Percentiles rank a stretch among this genome's conserved stretches.
Conservation (phyloP, 371 early-diverging fungal genomes). For the Parasitella parasitica region DNA sequence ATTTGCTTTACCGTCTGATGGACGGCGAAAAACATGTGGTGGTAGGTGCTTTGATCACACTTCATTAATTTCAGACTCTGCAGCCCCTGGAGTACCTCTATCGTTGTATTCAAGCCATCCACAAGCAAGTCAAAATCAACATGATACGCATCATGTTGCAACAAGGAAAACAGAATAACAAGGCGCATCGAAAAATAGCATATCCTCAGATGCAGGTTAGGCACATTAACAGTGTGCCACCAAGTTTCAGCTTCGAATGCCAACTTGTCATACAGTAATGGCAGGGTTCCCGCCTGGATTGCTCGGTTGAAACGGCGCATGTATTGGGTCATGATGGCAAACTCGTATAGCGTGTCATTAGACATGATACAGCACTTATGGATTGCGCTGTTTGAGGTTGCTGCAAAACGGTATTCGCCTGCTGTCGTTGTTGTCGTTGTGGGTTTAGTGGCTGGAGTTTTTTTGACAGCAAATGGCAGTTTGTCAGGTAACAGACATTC, state of each 20-base stretch:
- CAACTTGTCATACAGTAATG: constrained; percentile 15
- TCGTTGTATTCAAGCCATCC: constrained; percentile 32
- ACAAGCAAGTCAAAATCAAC: constrained; percentile 22
- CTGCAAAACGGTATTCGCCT: no score
- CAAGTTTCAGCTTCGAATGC: constrained; percentile 8
- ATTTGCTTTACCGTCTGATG: constrained; percentile 35
- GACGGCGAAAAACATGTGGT: constrained; percentile 51
- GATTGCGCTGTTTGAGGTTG: not conserved
- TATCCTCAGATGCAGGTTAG: constrained; percentile 27
- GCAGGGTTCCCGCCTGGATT: constrained; percentile 22
- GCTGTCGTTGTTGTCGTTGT: not conserved
- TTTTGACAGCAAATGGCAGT: constrained; percentile 14
- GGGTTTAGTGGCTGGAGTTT: not conserved
- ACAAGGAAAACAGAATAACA: constrained; percentile 33
- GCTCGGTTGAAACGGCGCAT: constrained; percentile 40
- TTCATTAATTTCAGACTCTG: constrained; percentile 31
- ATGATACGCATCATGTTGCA: constrained; percentile 9
- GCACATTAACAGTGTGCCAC: constrained; percentile 21
- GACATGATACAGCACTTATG: constrained; percentile 9
- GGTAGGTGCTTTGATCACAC: constrained; percentile 52
- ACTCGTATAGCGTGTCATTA: constrained; percentile 13
- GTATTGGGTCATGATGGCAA: constrained; percentile 32
- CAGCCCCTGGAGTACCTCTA: constrained; percentile 29
- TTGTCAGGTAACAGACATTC: constrained; percentile 35
- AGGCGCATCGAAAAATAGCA: constrained; percentile 46